Percentiles rank a stretch among this genome's conserved stretches.
Evolutionary conservation across 2,329 filamentous ascomycete species (phyloP).

Genomic region (Pseudohalonectria lignicola): DNA sequence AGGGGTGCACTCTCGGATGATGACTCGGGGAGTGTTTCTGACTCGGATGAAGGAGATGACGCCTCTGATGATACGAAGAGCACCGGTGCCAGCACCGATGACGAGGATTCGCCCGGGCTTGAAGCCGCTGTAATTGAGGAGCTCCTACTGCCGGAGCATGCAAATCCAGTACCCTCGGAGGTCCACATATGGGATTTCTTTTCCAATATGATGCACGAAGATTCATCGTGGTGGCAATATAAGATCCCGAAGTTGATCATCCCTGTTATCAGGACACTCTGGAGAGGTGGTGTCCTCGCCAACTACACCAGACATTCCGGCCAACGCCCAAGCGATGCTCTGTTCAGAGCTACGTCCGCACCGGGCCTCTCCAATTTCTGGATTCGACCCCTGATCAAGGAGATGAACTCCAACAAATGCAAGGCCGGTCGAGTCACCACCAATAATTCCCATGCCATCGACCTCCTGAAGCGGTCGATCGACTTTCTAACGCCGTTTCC

Average conservation of each 20-base stretch:
- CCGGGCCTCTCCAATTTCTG: no score
- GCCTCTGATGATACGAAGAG: background rate
- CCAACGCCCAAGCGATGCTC: background rate
- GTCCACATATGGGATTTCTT: background rate
- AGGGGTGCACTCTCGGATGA: no score
- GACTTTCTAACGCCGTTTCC: no score
- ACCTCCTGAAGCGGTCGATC: no score
- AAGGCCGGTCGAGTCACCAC: no score
- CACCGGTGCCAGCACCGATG: background rate
- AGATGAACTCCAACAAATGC: no score
- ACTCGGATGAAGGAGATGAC: background rate
- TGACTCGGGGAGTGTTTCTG: background rate
- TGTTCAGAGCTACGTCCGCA: background rate
- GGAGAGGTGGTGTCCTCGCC: background rate
- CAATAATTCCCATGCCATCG: no score
- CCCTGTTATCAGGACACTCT: no score
- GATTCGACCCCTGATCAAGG: no score
- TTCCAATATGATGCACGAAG: background rate
- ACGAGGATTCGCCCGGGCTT: background rate
- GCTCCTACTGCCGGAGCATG: background rate
- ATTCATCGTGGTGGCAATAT: background rate
- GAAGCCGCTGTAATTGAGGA: background rate
- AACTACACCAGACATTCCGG: background rate
- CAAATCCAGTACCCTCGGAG: background rate
- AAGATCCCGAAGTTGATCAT: background rate